Evolutionary conservation across 257 asterid genomes (phyloP).

Genomic region (Thymus quinquecostatus): DNA sequence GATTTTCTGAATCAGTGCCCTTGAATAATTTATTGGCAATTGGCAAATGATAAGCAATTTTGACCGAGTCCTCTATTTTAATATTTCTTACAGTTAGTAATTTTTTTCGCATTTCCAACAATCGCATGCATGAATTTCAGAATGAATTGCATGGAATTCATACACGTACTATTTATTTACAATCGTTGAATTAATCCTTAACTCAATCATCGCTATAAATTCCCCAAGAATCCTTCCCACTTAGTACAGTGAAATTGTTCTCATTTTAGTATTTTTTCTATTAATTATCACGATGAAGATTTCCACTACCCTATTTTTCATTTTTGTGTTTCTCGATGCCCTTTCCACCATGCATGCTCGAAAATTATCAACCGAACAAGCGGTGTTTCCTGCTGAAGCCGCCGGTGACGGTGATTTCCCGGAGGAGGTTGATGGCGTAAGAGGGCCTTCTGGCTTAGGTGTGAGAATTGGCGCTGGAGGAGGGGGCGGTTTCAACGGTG

Average conservation of each 20-base stretch:
- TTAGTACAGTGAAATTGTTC: not conserved
- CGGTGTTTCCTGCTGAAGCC: conserved; percentile 1
- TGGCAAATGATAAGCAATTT: too few species aligned
- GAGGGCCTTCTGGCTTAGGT: conserved; percentile 17
- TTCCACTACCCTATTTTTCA: conserved; percentile 18
- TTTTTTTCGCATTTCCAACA: conserved; percentile 32
- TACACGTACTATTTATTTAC: not conserved
- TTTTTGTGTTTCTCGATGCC: conserved; percentile 15
- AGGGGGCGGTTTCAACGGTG: conserved; percentile 38
- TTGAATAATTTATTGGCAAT: too few species aligned
- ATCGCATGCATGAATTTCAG: conserved; percentile 24
- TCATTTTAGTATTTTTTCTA: not conserved
- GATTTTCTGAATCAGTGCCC: too few species aligned
- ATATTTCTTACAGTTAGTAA: conserved; percentile 11
- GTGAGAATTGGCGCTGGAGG: conserved; percentile 36
- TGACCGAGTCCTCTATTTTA: too few species aligned
- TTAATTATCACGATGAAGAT: conserved; percentile 21
- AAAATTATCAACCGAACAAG: not conserved
- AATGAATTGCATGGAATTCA: conserved; percentile 27
- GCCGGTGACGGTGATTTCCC: conserved; percentile 2
- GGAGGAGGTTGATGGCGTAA: not conserved
- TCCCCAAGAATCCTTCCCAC: not conserved
- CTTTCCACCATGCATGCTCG: conserved; percentile 30
- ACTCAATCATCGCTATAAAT: conserved; percentile 10
- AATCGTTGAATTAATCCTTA: not conserved